Evolutionary conservation across 345 rosid genomes (phyloP).

Genomic region (Kandelia obovata): DNA sequence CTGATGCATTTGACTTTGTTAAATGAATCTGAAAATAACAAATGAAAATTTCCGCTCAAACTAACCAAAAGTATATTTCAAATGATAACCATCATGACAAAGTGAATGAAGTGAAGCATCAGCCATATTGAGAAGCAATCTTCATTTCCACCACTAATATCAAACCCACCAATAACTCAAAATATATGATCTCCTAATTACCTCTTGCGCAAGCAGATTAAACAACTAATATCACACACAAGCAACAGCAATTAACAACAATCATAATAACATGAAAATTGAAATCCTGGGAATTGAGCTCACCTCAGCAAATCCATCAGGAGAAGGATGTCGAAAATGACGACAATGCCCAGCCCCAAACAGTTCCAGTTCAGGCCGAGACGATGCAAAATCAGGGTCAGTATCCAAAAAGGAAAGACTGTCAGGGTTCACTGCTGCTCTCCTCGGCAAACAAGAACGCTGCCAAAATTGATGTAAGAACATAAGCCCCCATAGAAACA

Average conservation of each 20-base stretch:
- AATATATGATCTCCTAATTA: too few relatives aligned
- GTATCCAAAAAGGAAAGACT: conserved; percentile 42
- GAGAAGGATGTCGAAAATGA: conserved; percentile 68
- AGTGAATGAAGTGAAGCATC: too few relatives aligned
- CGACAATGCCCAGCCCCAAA: conserved; percentile 58
- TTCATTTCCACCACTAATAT: too few relatives aligned
- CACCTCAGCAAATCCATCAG: conserved; percentile 87
- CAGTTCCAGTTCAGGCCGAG: conserved; percentile 40
- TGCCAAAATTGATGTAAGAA: conserved; percentile 32
- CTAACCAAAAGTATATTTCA: too few relatives aligned
- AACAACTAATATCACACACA: too few relatives aligned
- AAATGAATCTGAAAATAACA: too few relatives aligned
- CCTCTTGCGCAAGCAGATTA: too few relatives aligned
- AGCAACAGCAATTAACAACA: neutral
- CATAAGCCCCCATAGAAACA: conserved; percentile 8
- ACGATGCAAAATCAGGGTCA: conserved; percentile 32
- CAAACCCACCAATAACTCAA: too few relatives aligned
- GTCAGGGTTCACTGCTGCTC: conserved; percentile 46
- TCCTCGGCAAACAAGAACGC: conserved; percentile 42
- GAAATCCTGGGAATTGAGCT: conserved; percentile 5
- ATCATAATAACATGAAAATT: neutral
- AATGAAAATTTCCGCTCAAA: too few relatives aligned
- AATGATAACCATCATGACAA: too few relatives aligned
- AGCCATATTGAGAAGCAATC: too few relatives aligned
- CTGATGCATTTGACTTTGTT: too few relatives aligned